phyloP scores from a whole-genome alignment of 2,329 filamentous ascomycete genomes.

The Epichloe baconii region DNA sequence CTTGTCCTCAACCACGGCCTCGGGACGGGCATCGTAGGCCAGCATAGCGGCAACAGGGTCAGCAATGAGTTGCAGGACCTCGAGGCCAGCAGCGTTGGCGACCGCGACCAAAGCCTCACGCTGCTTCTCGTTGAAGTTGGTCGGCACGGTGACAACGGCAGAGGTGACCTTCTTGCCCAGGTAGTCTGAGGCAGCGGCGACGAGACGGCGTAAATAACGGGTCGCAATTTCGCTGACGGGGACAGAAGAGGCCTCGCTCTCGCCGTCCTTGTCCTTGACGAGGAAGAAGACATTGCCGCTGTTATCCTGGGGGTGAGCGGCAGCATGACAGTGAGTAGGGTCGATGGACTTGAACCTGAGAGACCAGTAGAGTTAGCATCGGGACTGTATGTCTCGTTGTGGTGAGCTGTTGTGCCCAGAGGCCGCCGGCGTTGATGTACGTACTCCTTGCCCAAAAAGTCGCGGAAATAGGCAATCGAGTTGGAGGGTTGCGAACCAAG shows the following conservation, averaged over 20 bases:
- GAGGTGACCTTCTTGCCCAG: conserved; percentile 86
- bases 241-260: conserved; percentile 52
- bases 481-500: conserved; percentile 82
- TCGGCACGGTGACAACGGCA: conserved; percentile 88
- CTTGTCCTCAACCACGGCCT: conserved; percentile 68
- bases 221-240: conserved; percentile 71
- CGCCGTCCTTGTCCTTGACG: conserved; percentile 60
- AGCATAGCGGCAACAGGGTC: conserved; percentile 83
- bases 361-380: neutral
- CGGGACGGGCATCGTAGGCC: conserved; percentile 79
- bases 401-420: neutral
- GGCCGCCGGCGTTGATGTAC: conserved; percentile 13
- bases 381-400: neutral
- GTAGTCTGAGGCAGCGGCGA: conserved; percentile 77
- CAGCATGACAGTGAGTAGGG: conserved; percentile 85
- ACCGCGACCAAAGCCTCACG: conserved; percentile 66
- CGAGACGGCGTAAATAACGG: conserved; percentile 71
- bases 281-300: conserved; percentile 65
- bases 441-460: conserved; percentile 89
- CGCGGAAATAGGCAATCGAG: conserved; percentile 90
- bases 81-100: conserved; percentile 67
- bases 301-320: conserved; percentile 72
- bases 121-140: conserved; percentile 82
- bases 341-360: conserved; percentile 84
- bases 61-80: conserved; percentile 83